A percentile compares a stretch with the other conserved stretches of the same genome.
These are phyloP conservation scores for Exophiala phaeomuriformis DNA, from an alignment of 2,329 filamentous ascomycete genomes.

Conservation along the genomic window DNA sequence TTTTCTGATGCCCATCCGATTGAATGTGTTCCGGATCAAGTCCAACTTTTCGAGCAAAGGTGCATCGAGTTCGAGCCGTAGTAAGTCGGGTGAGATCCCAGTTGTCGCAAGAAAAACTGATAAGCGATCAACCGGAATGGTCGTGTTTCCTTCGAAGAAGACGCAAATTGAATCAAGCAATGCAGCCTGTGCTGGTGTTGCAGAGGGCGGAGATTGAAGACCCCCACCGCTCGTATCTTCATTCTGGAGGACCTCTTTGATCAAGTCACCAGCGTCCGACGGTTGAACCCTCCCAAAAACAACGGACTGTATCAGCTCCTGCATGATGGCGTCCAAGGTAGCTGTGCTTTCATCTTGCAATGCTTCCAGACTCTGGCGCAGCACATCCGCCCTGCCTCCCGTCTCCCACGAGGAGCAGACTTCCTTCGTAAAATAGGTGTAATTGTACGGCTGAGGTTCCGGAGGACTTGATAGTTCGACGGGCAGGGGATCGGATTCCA, in stretches of 20 bases:
- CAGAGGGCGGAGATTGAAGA: background rate
- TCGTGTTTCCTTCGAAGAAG: constrained; percentile 63
- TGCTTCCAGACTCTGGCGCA: constrained; percentile 55
- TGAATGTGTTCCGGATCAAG: constrained; percentile 78
- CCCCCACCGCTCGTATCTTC: constrained; percentile 6
- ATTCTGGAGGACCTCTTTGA: constrained; percentile 49
- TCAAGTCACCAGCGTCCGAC: constrained; percentile 60
- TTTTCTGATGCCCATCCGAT: constrained; percentile 74
- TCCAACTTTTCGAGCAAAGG: constrained; percentile 66
- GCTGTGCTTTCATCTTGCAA: constrained; percentile 61
- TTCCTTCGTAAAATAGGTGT: constrained; percentile 67
- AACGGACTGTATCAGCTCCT: constrained; percentile 74
- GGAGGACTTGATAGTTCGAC: constrained; percentile 21
- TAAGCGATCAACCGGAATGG: constrained; percentile 46
- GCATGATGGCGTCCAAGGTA: constrained; percentile 65
- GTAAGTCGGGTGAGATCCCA: constrained; percentile 60
- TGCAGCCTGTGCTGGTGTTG: constrained; percentile 16
- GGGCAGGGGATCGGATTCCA: constrained; percentile 26
- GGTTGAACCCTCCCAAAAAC: constrained; percentile 62
- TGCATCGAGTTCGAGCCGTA: constrained; percentile 78
- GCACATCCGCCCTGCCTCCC: constrained; percentile 58
- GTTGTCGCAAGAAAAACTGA: constrained; percentile 65
- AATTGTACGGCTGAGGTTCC: constrained; percentile 52
- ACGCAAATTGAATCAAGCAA: constrained; percentile 57
- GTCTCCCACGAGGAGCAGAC: constrained; percentile 61